Conservation (phyloP, 2,329 filamentous ascomycete genomes). For the Huntiella bhutanensis region DNA sequence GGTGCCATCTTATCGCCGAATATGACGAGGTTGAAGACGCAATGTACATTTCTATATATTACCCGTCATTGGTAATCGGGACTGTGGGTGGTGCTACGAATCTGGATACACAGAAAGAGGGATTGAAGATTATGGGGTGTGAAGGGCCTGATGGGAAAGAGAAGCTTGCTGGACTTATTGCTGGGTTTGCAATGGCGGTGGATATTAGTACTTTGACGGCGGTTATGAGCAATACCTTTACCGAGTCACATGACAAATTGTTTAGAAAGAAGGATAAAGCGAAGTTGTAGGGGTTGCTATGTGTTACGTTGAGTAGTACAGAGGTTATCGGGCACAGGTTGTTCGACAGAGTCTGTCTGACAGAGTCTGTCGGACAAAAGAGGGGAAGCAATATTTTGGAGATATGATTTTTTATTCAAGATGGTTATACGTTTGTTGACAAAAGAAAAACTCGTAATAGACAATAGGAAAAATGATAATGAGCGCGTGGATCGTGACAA, state of each 20-base stretch:
- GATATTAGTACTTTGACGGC: conserved; percentile 1
- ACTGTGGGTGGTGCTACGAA: conserved; percentile 1
- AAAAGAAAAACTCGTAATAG: too few relatives aligned
- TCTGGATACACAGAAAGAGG: background rate
- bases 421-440: too few relatives aligned
- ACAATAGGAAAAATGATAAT: too few relatives aligned
- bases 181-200: conserved; percentile 1
- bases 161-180: conserved; percentile 2
- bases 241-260: background rate
- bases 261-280: too few relatives aligned
- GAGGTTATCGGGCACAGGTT: too few relatives aligned
- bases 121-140: conserved; percentile 6
- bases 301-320: too few relatives aligned
- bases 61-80: background rate
- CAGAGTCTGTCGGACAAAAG: too few relatives aligned
- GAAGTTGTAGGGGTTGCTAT: too few relatives aligned
- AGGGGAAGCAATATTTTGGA: too few relatives aligned
- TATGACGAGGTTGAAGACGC: background rate
- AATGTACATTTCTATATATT: background rate
- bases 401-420: too few relatives aligned
- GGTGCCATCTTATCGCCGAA: background rate
- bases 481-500: too few relatives aligned
- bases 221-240: background rate
- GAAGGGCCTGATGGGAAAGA: background rate
- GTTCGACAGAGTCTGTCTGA: too few relatives aligned